Conservation (phyloP, 495 filamentous ascomycete genomes). For the Amphirosellinia nigrospora region DNA sequence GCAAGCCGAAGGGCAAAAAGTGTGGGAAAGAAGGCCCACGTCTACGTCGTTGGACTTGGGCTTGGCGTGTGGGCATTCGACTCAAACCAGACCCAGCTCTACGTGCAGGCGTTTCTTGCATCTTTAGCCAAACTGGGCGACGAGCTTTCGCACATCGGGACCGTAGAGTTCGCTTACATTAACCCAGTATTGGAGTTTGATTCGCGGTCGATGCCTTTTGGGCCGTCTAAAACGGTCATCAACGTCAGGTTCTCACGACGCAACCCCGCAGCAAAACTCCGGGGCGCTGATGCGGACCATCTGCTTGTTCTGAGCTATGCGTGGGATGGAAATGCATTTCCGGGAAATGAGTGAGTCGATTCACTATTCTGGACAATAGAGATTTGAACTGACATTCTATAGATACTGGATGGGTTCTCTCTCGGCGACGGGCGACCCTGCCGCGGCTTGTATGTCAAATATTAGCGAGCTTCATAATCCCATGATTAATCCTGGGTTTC, state of each 20-base stretch:
- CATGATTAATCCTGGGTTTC: slow-evolving; percentile 32
- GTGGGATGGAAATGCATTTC: slow-evolving; percentile 49
- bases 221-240: slow-evolving; percentile 24
- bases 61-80: slow-evolving; percentile 41
- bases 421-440: slow-evolving; percentile 41
- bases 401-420: slow-evolving; percentile 44
- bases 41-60: slow-evolving; percentile 47
- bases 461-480: slow-evolving; percentile 48
- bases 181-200: not conserved
- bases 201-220: not conserved
- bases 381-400: too few relatives aligned
- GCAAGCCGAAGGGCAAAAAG: slow-evolving; percentile 36
- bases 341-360: slow-evolving; percentile 50
- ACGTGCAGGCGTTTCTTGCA: slow-evolving; percentile 35
- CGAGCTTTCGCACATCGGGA: slow-evolving; percentile 22
- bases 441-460: slow-evolving; percentile 47
- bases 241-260: slow-evolving; percentile 38
- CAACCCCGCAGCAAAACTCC: slow-evolving; percentile 40
- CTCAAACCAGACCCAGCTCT: slow-evolving; percentile 28
- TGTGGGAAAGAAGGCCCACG: slow-evolving; percentile 36
- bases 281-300: slow-evolving; percentile 22
- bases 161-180: slow-evolving; percentile 32
- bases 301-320: slow-evolving; percentile 48
- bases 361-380: too few relatives aligned
- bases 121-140: not conserved